Base-by-base conservation (phyloP, 2,329 filamentous ascomycete genomes). In the Fusarium sublunatum region DNA sequence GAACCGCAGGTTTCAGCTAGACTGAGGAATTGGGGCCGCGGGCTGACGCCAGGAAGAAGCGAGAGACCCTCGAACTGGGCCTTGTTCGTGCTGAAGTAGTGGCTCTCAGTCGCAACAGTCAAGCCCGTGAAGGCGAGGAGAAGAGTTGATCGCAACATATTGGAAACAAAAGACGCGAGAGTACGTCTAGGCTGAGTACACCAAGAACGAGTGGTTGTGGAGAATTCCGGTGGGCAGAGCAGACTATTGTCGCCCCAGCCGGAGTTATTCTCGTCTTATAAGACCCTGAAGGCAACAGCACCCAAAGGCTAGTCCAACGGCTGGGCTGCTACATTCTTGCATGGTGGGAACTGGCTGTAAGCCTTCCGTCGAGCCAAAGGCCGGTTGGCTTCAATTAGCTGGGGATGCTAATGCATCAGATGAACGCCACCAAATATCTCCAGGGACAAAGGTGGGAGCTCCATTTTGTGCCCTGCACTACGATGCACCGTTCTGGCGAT, bases 121-220 rank as follows among this genome's bases (percentile, higher is more conserved):
- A 72, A 43, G 54, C 67, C 72, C 22, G 59, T 56, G 24, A 72
- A 58, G 41, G 64, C 61, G 29, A 75, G 61, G 38, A 75, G 35
- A 19, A 75, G 55, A 41, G 60, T 58, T 38, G 70, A 69, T 49
- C 44, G 61, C 59, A 66, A 15, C 73, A 75, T 75, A 8, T 15
- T 19, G 15, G 32, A 42, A 48, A 24, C 31, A 32, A 40, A 34
- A 15, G 9, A 36, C 4, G 15, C 29, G 25, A n/a, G 29, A 28
- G 4, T 26, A 11, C 12, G 9, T 12, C 11, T 44, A 11, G 31
- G 15, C 35, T 22, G 31, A 22, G 47, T 58, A 19, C 26, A 60
- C 13, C 28, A 9, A 39, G n/a, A 45, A 31, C 29, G 35, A 31
- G 31, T 31, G 38, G 38, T 38, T 26, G 47, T 34, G n/a, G n/a